Base-by-base conservation (phyloP, 495 filamentous ascomycete species). In the Penicillium subrubescens region DNA sequence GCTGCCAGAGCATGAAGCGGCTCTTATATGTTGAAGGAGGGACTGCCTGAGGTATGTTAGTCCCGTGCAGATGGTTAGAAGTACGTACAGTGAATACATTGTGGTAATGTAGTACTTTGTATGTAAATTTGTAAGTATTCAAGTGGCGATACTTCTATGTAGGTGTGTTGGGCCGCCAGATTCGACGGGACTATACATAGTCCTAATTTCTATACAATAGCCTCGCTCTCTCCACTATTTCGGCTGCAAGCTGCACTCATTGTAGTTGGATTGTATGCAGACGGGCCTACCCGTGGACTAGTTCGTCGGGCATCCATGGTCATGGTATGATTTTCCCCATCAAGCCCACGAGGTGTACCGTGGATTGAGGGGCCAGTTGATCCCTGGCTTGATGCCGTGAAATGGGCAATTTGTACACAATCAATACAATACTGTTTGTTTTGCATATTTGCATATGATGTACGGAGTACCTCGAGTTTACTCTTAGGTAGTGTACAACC, bases 261-360 rank as follows among this genome's bases (percentile, higher is more conserved):
- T 60, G 59, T 54, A 23, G 43, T 51, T 63, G 14, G 46, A 57
- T 64, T 57, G 52, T 50, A 53, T 60, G 57, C 61, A 56, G 57
- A 67, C 67, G 67, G 67, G 67, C 61, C 56, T 61, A 60, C 64
- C 67, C 67, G 67, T 62, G 31, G 57, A 25, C 55, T 61, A 69
- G 55, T 69, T 59, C 50, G 63, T 69, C 67, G 67, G 67, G 67
- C 64, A 67, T 61, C 67, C 62, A 70, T 35, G 67, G 62, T 55
- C 25, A 31, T 34, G 48, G 43, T 31, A 59, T 43, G 46, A 53
- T 37, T n/a, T 19, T 31, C 10, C n/a, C n/a, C n/a, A 44, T 50
- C 23, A 15, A 50, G 46, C 46, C 46, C 46, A 50, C 25, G 46
- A 50, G 10, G 46, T 15, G 41, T 60, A 61, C 67, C 67, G 57